Evolutionary conservation across 2,329 filamentous ascomycete genomes (phyloP).

Genomic region (Venturia carpophila): DNA sequence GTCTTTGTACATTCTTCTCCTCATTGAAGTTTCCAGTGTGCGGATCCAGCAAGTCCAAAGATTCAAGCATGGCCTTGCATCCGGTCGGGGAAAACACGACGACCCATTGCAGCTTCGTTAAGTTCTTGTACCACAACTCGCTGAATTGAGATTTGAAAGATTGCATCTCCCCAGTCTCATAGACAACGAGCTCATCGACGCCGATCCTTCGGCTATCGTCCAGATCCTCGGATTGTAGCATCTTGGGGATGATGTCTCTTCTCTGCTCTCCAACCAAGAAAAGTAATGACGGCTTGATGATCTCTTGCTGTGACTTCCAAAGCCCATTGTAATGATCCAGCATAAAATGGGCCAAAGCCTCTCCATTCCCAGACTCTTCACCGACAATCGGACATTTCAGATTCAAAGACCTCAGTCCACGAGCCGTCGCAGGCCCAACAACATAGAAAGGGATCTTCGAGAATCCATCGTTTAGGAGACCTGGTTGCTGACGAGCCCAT

Average conservation of each 20-base stretch:
- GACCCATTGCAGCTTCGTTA: slow-evolving; percentile 52
- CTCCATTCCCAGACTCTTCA: slow-evolving; percentile 76
- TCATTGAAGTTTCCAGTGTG: slow-evolving; percentile 30
- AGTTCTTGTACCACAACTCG: slow-evolving; percentile 18
- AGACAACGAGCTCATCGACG: slow-evolving; percentile 76
- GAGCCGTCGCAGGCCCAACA: slow-evolving; percentile 72
- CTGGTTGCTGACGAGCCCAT: slow-evolving; percentile 14
- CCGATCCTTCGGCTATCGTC: slow-evolving; percentile 46
- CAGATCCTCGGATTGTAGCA: slow-evolving; percentile 54
- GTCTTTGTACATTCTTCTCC: slow-evolving; percentile 25
- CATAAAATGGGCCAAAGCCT: slow-evolving; percentile 69
- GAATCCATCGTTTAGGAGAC: slow-evolving; percentile 25
- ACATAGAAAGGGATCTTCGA: slow-evolving; percentile 56
- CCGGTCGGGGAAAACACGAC: slow-evolving; percentile 62
- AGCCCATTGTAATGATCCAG: slow-evolving; percentile 61
- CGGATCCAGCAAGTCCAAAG: slow-evolving; percentile 40
- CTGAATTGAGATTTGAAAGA: slow-evolving; percentile 12
- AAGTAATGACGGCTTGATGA: slow-evolving; percentile 54
- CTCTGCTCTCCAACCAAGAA: slow-evolving; percentile 89
- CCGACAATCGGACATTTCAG: slow-evolving; percentile 58
- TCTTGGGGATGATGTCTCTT: slow-evolving; percentile 81
- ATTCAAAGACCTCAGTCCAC: slow-evolving; percentile 54
- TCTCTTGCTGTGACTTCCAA: slow-evolving; percentile 20
- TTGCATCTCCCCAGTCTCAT: slow-evolving; percentile 65
- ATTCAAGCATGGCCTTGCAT: slow-evolving; percentile 52